These are phyloP conservation scores for Punica granatum DNA, from an alignment of 345 rosid genomes.

Conservation along the genomic window DNA sequence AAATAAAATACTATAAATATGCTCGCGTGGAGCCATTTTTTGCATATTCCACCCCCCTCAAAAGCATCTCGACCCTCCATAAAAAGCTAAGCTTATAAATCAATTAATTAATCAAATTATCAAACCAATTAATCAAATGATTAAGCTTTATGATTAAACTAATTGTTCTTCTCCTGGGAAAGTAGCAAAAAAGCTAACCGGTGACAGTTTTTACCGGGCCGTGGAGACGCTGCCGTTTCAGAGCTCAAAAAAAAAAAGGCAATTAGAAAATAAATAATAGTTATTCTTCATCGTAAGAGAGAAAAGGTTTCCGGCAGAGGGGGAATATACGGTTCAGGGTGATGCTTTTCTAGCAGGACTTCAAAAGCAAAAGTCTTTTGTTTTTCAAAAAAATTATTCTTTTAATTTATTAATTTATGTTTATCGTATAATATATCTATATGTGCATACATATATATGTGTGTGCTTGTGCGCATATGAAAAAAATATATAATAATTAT, in stretches of 20 bases:
- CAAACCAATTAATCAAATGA: neutral
- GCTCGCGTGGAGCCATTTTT: neutral
- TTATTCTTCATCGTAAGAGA: slow-evolving; percentile 46
- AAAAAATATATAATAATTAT: neutral
- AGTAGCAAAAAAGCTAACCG: slow-evolving; percentile 9
- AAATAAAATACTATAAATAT: neutral
- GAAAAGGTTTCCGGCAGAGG: slow-evolving; percentile 27
- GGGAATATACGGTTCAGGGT: slow-evolving; percentile 62
- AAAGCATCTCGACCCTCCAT: slow-evolving; percentile 25
- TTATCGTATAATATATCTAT: neutral
- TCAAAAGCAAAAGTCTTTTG: neutral
- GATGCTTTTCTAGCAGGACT: slow-evolving; percentile 17
- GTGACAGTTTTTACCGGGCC: neutral
- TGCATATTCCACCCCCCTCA: slow-evolving; percentile 23
- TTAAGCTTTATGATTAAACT: slow-evolving; percentile 7
- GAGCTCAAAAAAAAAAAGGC: neutral
- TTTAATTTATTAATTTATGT: neutral
- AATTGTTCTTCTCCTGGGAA: slow-evolving; percentile 6
- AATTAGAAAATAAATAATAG: no score
- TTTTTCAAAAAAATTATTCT: neutral
- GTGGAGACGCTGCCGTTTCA: neutral
- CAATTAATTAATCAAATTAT: slow-evolving; percentile 1
- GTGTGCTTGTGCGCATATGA: no score
- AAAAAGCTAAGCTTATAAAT: slow-evolving; percentile 14
- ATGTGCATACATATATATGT: no score